Evolutionary conservation across 2,329 filamentous ascomycete genomes (phyloP).

Genomic region (Diaporthe sp.): DNA sequence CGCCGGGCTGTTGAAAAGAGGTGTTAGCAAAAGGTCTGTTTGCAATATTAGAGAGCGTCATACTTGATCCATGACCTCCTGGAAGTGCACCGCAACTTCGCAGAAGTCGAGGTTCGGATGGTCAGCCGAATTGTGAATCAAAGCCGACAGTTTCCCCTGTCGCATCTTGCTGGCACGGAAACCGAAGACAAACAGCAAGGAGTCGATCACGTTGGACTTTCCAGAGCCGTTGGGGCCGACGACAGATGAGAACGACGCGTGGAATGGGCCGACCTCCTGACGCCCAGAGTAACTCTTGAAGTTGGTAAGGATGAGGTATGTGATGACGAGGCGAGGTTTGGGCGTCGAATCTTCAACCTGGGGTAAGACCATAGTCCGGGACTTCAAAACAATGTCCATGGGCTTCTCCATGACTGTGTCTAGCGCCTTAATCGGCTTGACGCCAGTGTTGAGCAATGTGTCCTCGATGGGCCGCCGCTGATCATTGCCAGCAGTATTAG

Average conservation of each 20-base stretch:
- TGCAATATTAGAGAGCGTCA: conserved; percentile 38
- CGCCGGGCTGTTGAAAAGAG: conserved; percentile 64
- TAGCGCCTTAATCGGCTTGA: conserved; percentile 80
- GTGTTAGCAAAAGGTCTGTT: conserved; percentile 42
- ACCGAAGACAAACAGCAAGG: conserved; percentile 97
- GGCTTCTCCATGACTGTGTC: conserved; percentile 85
- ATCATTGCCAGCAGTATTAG: conserved; percentile 73
- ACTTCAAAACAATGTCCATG: conserved; percentile 93
- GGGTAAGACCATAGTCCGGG: conserved; percentile 75
- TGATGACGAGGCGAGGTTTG: conserved; percentile 91
- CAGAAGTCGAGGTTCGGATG: conserved; percentile 88
- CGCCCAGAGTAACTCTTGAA: conserved; percentile 99
- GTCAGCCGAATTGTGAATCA: conserved; percentile 96
- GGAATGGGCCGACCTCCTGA: conserved; percentile 96
- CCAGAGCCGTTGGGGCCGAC: conserved; percentile 98
- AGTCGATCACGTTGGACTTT: conserved; percentile 99
- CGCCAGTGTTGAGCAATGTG: conserved; percentile 56
- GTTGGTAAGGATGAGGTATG: conserved; percentile 90
- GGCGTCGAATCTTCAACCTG: conserved; percentile 80
- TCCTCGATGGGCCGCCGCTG: conserved; percentile 59
- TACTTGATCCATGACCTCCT: conserved; percentile 89
- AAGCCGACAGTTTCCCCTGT: conserved; percentile 95
- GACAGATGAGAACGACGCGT: conserved; percentile 96
- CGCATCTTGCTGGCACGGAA: conserved; percentile 99
- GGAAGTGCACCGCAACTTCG: conserved; percentile 96